phyloP scores from a whole-genome alignment of 2,329 filamentous ascomycete genomes.

The Botryosphaeria dothidea region DNA sequence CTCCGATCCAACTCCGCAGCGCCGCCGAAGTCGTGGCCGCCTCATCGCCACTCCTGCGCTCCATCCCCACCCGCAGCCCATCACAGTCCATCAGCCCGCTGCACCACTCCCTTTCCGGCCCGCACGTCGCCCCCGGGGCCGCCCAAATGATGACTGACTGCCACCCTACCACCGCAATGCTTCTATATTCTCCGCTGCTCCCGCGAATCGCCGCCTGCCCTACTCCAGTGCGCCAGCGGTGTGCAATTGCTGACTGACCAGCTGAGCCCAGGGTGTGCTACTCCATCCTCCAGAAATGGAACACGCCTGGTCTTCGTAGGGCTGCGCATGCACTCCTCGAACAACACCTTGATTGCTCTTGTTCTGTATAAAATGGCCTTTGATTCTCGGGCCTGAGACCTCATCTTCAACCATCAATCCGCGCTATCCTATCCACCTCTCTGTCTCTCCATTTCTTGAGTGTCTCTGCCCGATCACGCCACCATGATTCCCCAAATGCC shows the following conservation, averaged over 20 bases:
- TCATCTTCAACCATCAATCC: neutral
- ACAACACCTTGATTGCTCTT: neutral
- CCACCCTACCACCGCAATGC: neutral
- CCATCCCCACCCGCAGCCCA: neutral
- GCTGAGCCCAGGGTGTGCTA: neutral
- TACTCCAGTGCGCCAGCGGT: neutral
- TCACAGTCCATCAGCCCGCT: neutral
- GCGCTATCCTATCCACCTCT: neutral
- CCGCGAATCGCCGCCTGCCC: neutral
- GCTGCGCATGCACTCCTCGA: neutral
- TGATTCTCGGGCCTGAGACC: neutral
- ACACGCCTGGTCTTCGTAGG: neutral
- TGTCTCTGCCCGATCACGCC: neutral
- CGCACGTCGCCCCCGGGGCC: neutral
- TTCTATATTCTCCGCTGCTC: neutral
- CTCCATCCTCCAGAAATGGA: neutral
- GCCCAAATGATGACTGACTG: neutral
- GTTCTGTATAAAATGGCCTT: neutral
- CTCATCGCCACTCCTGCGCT: neutral
- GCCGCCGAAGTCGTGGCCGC: neutral
- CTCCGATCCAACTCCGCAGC: neutral
- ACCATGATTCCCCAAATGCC: conserved; percentile 3
- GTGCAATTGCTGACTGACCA: conserved; percentile 15
- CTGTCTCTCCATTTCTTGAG: neutral
- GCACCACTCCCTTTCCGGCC: neutral